Conservation (phyloP, 306 rosid species). For the Casuarina equisetifolia region DNA sequence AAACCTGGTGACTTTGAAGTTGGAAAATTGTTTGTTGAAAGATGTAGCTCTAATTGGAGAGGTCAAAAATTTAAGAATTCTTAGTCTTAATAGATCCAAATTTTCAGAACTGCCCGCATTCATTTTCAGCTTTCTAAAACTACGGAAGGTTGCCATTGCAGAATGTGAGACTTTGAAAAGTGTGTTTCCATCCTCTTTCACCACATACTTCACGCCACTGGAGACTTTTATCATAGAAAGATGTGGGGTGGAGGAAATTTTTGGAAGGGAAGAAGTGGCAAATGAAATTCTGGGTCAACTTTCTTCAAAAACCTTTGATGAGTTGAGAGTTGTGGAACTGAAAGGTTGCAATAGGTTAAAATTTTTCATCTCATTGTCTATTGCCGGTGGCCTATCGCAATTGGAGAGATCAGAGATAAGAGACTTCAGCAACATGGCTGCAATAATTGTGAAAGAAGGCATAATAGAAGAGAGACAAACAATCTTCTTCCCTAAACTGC, state of each 20-base stretch:
- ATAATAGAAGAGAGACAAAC: not conserved
- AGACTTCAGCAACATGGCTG: too few relatives aligned
- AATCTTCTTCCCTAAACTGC: slow-evolving; percentile 4
- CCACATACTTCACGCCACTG: too few relatives aligned
- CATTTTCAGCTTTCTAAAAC: too few relatives aligned
- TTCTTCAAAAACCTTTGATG: not conserved
- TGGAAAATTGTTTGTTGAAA: not conserved
- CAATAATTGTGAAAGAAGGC: too few relatives aligned
- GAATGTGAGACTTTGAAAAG: too few relatives aligned
- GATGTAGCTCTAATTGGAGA: not conserved
- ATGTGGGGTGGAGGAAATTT: not conserved
- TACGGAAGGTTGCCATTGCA: too few relatives aligned
- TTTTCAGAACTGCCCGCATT: not conserved
- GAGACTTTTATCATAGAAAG: too few relatives aligned
- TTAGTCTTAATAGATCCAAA: not conserved
- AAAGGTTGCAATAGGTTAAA: not conserved
- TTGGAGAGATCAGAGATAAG: not conserved
- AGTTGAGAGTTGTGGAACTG: not conserved
- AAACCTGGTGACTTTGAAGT: not conserved
- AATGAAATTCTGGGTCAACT: too few relatives aligned
- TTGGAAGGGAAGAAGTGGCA: too few relatives aligned
- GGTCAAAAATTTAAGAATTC: slow-evolving; percentile 7
- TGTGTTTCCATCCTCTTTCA: too few relatives aligned
- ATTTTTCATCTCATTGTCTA: not conserved
- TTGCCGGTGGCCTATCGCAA: not conserved